Evolutionary conservation across 2,329 filamentous ascomycete genomes (phyloP), one percentile per base, ranked within the genome.

Genomic region (Pestalotiopsis fici): DNA sequence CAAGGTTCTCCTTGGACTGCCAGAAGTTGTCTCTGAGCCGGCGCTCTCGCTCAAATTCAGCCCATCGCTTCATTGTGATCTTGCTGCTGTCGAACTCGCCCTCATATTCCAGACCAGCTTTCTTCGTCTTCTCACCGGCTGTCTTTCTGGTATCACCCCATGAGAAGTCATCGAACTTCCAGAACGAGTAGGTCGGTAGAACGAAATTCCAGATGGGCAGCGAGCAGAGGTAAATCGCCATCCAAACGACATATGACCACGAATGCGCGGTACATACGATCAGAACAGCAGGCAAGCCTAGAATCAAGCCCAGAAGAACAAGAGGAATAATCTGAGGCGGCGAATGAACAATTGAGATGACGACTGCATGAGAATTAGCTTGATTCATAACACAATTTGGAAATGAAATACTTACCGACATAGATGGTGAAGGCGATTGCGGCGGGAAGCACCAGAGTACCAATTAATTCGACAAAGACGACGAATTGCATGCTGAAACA

Each of bases 401-500:
- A 3, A 27, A 2, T 35, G 31, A 47, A 39, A 18, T 71, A 88
- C 92, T 88, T 89, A 95, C 92, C 90, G 75, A 99, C 91, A 81
- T 99, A 99, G 78, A 98, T 90, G 23, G 96, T 99, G 79, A 99
- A 99, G 3, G 93, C 91, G 78, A 99, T 98, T 72, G 97, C 97
- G 59, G 96, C 97, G 2, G 96, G 96, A 25, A 99, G 86, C 12
- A 99, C 96, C 65, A 99, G 85, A 1, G 97, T 99, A 74, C 96
- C 96, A 66, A 98, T 88, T 66, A 99, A 86, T 82, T 99, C 96
- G 76, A 99, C 93, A 78, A 95, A 97, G 70, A 99, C 92, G 71
- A 99, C 91, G 78, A 99, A 99, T 82, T 99, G 96, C 96, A 99
- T 99, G 80, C 94, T 97, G 86, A 99, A 99, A 85, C 97, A 99